Conservation (phyloP, 257 asterid genomes). For the Verbascum thapsus region DNA sequence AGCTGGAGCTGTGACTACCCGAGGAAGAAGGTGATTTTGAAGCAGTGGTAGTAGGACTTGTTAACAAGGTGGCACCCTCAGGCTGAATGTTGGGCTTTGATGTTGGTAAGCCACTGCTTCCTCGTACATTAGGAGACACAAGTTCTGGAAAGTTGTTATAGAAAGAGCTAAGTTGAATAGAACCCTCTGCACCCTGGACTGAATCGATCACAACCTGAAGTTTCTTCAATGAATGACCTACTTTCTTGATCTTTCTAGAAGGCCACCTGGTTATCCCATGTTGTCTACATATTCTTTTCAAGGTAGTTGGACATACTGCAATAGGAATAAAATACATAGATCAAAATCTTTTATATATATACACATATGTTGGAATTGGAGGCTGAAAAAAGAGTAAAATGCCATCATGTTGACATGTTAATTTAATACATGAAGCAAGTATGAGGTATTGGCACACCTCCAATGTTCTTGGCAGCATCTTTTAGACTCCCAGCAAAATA, state of each 20-base stretch:
- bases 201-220: constrained; percentile 88
- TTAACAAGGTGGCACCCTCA: constrained; percentile 36
- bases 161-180: constrained; percentile 73
- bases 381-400: neutral
- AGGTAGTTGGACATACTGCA: constrained; percentile 89
- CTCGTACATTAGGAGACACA: constrained; percentile 48
- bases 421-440: neutral
- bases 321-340: neutral
- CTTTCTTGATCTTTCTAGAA: constrained; percentile 86
- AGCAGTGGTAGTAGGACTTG: constrained; percentile 43
- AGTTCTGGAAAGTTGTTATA: constrained; percentile 78
- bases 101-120: constrained; percentile 32
- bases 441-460: constrained; percentile 50
- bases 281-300: constrained; percentile 88
- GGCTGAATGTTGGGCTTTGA: constrained; percentile 34
- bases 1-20: constrained; percentile 69
- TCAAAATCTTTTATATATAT: too few relatives aligned
- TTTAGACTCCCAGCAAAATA: constrained; percentile 78
- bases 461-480: constrained; percentile 83
- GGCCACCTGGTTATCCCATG: constrained; percentile 90
- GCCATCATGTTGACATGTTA: neutral
- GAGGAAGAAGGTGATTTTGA: constrained; percentile 62
- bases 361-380: too few relatives aligned
- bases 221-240: constrained; percentile 74
- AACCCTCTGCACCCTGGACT: constrained; percentile 78